Percentiles rank a stretch among this genome's conserved stretches.
These are phyloP conservation scores for Epichloe scottii DNA, from an alignment of 2,329 filamentous ascomycete genomes.

Conservation along the genomic window DNA sequence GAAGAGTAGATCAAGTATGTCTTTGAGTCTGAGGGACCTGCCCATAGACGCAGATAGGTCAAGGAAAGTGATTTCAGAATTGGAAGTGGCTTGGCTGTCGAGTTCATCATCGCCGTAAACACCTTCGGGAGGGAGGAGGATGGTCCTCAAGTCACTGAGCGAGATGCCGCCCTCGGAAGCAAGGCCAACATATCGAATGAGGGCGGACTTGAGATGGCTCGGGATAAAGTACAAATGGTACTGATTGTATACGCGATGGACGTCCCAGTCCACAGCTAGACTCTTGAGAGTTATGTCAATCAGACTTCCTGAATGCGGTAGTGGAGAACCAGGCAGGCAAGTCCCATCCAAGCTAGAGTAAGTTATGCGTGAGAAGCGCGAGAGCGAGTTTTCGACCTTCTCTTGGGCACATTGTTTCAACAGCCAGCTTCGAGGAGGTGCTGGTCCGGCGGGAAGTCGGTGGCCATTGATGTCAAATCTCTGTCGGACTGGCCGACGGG, in stretches of 20 bases:
- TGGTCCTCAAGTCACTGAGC: slow-evolving; percentile 34
- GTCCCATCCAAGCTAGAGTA: slow-evolving; percentile 9
- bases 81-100: slow-evolving; percentile 12
- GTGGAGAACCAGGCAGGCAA: slow-evolving; percentile 32
- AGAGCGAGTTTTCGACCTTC: slow-evolving; percentile 6
- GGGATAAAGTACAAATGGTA: slow-evolving; percentile 45
- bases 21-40: slow-evolving; percentile 36
- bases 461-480: slow-evolving; percentile 34
- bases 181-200: slow-evolving; percentile 38
- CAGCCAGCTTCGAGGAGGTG: slow-evolving; percentile 46
- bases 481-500: slow-evolving; percentile 30
- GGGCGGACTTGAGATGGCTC: slow-evolving; percentile 35
- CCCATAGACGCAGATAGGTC: slow-evolving; percentile 43
- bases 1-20: slow-evolving; percentile 39
- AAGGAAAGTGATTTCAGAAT: slow-evolving; percentile 32
- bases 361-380: slow-evolving; percentile 12
- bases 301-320: slow-evolving; percentile 34
- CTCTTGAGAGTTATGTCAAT: slow-evolving; percentile 37
- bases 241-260: slow-evolving; percentile 41
- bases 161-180: slow-evolving; percentile 34
- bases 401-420: slow-evolving; percentile 14
- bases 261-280: slow-evolving; percentile 42
- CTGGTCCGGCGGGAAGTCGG: slow-evolving; percentile 43
- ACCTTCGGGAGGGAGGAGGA: slow-evolving; percentile 26
- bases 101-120: slow-evolving; percentile 15